Conservation (phyloP, 257 asterid genomes). For the Nicotiana otophora region DNA sequence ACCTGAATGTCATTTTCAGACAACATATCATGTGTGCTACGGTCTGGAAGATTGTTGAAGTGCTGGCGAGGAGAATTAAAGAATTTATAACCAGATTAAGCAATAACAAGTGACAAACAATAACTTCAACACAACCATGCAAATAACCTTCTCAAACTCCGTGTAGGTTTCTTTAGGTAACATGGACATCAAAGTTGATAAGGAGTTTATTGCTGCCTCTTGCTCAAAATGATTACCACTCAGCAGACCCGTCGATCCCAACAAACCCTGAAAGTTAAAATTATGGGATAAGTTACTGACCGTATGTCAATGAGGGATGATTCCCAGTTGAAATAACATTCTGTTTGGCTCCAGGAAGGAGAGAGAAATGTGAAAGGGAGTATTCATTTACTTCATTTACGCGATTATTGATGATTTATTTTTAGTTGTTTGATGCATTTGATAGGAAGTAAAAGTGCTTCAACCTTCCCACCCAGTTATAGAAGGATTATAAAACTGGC, state of each 20-base stretch:
- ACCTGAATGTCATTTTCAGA: conserved; percentile 91
- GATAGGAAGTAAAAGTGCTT: not conserved
- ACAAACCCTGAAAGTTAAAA: conserved; percentile 50
- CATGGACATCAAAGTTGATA: conserved; percentile 83
- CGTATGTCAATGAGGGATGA: not conserved
- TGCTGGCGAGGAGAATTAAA: conserved; percentile 41
- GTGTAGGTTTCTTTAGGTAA: conserved; percentile 74
- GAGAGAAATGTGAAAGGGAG: not conserved
- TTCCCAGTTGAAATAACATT: not conserved
- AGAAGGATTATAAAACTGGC: not conserved
- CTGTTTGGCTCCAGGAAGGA: not conserved
- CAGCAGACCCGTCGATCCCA: conserved; percentile 72
- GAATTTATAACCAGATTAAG: conserved; percentile 5
- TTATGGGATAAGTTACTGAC: conserved; percentile 1
- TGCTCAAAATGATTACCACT: conserved; percentile 56
- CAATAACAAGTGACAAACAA: conserved; percentile 1
- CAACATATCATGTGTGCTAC: conserved; percentile 57
- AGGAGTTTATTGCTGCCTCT: conserved; percentile 71
- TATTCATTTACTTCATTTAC: not conserved
- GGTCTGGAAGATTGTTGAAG: conserved; percentile 73
- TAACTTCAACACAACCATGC: conserved; percentile 7
- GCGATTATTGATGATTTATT: not conserved
- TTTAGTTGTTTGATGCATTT: not conserved
- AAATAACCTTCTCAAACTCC: conserved; percentile 78
- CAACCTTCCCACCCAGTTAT: not conserved